These are phyloP conservation scores for Globisporangium sylvaticum DNA, from an alignment of 352 stramenopile genomes.

Conservation along the genomic window DNA sequence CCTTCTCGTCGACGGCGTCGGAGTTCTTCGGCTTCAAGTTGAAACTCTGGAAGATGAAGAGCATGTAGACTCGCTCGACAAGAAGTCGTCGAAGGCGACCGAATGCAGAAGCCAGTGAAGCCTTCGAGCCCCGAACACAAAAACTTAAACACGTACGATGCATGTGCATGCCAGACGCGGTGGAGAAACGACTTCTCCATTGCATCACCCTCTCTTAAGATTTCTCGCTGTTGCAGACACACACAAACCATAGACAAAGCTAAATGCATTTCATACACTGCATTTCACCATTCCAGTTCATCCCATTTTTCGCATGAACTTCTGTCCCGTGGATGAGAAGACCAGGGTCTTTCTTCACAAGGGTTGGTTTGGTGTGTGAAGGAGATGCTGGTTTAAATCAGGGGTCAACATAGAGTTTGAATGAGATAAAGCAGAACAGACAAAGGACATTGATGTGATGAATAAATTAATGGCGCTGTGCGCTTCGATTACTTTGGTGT, in stretches of 20 bases:
- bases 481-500: slow-evolving; percentile 1
- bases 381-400: not conserved
- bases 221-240: slow-evolving; percentile 3
- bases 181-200: not conserved
- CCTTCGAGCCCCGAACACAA: not conserved
- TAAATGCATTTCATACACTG: not conserved
- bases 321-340: not conserved
- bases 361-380: not conserved
- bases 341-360: too few relatives aligned
- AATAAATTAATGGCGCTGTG: slow-evolving; percentile 16
- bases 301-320: not conserved
- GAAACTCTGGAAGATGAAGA: slow-evolving; percentile 89
- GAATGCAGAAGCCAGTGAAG: not conserved
- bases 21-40: slow-evolving; percentile 92
- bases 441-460: not conserved
- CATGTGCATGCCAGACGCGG: slow-evolving; percentile 1
- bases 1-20: slow-evolving; percentile 85
- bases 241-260: slow-evolving; percentile 7
- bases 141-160: not conserved
- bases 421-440: not conserved
- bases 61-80: slow-evolving; percentile 28
- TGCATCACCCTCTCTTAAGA: slow-evolving; percentile 3
- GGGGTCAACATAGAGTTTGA: not conserved
- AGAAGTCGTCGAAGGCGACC: not conserved
- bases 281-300: not conserved